These are phyloP conservation scores for Suillus paluster DNA, from an alignment of 768 basidiomycete species.

Conservation along the genomic window DNA sequence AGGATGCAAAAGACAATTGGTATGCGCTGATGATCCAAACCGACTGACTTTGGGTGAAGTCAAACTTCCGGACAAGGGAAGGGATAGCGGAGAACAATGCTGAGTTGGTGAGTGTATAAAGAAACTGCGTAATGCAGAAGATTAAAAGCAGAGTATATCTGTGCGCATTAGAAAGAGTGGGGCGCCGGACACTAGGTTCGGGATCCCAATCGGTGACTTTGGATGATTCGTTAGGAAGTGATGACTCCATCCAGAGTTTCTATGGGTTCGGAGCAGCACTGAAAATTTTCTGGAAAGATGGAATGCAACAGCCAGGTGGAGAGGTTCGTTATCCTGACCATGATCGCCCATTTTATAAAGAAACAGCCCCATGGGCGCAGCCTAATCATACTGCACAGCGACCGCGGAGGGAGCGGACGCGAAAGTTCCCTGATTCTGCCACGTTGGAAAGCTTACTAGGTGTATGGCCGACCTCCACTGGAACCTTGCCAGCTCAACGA, in stretches of 20 bases:
- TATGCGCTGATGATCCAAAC: constrained; percentile 41
- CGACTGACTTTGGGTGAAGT: neutral
- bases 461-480: too few species aligned
- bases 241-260: neutral
- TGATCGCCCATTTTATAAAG: neutral
- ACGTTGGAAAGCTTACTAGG: too few species aligned
- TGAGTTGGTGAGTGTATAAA: constrained; percentile 41
- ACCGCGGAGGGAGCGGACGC: too few species aligned
- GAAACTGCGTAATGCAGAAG: constrained; percentile 41
- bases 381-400: too few species aligned
- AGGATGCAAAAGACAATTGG: constrained; percentile 40
- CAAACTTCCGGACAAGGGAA: constrained; percentile 20
- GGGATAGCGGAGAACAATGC: constrained; percentile 38
- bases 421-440: neutral
- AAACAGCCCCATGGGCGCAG: neutral
- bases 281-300: neutral
- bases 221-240: neutral
- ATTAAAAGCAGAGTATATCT: constrained; percentile 29
- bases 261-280: neutral
- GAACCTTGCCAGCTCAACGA: too few species aligned
- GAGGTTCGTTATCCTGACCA: neutral
- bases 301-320: too few species aligned
- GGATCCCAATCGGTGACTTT: neutral
- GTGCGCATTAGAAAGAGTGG: neutral
- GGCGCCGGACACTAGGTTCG: neutral